Conservation (phyloP, 768 basidiomycete genomes). For the Russula sp. region DNA sequence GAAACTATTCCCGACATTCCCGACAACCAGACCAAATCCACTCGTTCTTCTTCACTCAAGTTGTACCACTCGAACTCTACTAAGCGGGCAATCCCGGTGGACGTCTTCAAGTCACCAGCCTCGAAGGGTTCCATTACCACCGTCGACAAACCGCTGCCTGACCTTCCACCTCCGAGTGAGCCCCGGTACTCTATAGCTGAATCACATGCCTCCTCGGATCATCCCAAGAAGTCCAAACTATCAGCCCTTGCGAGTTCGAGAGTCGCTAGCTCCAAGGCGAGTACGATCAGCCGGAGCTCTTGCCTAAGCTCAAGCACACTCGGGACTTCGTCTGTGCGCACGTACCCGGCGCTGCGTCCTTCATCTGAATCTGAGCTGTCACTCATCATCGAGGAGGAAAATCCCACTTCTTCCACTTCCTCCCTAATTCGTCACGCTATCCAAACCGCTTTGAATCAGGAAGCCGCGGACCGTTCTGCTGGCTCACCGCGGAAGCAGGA, state of each 20-base stretch:
- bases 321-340: constrained; percentile 57
- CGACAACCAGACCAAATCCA: constrained; percentile 45
- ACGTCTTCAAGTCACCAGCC: constrained; percentile 18
- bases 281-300: constrained; percentile 49
- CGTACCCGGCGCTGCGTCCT: constrained; percentile 68
- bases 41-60: constrained; percentile 15
- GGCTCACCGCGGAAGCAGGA: constrained; percentile 5
- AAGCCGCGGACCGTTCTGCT: constrained; percentile 41
- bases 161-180: constrained; percentile 31
- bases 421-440: constrained; percentile 62
- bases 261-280: constrained; percentile 31
- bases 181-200: constrained; percentile 20
- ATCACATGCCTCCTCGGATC: constrained; percentile 12
- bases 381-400: constrained; percentile 12
- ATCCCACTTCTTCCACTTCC: constrained; percentile 43
- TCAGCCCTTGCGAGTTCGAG: constrained; percentile 60
- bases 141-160: constrained; percentile 24
- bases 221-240: constrained; percentile 51
- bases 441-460: constrained; percentile 57
- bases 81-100: constrained; percentile 16
- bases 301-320: constrained; percentile 31
- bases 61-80: not conserved
- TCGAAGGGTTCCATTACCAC: not conserved
- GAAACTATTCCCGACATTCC: constrained; percentile 50
- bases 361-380: constrained; percentile 46